Percentiles rank a stretch among this genome's conserved stretches.
Evolutionary conservation across 1,284 basidiomycete genomes (phyloP).

Genomic region (Rugosomyces carneus): DNA sequence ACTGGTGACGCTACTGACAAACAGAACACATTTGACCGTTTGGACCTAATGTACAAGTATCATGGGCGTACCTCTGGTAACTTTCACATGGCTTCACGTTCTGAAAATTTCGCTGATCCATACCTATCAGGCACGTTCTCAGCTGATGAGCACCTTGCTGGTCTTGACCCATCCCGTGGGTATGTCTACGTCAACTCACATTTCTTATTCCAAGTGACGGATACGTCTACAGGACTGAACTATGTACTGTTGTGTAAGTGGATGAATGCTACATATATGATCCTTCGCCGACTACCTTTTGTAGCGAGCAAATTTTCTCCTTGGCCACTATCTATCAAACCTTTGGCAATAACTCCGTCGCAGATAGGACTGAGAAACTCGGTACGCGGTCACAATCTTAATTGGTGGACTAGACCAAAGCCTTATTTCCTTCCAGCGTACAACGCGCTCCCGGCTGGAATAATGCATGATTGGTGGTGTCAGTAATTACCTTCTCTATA

Average conservation of each 20-base stretch:
- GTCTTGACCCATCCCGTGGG: conserved; percentile 34
- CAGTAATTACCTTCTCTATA: conserved; percentile 10
- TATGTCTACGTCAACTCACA: conserved; percentile 11
- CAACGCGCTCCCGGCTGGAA: conserved; percentile 32
- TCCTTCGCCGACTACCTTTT: background rate
- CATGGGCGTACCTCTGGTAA: conserved; percentile 31
- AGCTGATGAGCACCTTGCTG: conserved; percentile 34
- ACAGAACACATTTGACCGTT: conserved; percentile 30
- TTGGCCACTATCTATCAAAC: conserved; percentile 32
- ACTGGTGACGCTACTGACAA: conserved; percentile 32
- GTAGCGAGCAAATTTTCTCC: conserved; percentile 35
- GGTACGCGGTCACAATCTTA: conserved; percentile 17
- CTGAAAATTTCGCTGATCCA: background rate
- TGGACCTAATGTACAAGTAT: conserved; percentile 32
- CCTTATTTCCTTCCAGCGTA: conserved; percentile 30
- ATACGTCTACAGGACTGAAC: conserved; percentile 27
- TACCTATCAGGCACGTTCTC: conserved; percentile 27
- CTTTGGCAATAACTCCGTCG: conserved; percentile 33
- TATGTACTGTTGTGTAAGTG: conserved; percentile 32
- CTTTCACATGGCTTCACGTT: background rate
- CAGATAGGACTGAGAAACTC: conserved; percentile 32
- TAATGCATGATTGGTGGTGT: conserved; percentile 33
- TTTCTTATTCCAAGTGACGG: background rate
- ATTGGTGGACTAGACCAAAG: background rate
- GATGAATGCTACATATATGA: background rate